Conservation (phyloP, 441 rosid genomes). For the Croton setiger region DNA sequence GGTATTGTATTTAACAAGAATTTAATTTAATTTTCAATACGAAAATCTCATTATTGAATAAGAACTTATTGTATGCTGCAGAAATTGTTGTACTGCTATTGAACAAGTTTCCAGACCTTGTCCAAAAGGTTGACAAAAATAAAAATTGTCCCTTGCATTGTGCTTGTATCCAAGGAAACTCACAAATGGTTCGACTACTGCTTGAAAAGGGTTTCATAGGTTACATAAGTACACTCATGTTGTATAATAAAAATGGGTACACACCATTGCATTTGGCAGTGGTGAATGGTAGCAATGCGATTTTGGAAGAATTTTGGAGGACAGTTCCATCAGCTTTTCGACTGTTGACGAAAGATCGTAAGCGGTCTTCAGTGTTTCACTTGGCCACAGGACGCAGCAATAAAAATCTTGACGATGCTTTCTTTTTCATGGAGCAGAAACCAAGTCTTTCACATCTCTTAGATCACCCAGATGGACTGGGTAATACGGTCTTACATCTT, state of each 20-base stretch:
- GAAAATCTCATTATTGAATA: background rate
- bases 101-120: conserved; percentile 13
- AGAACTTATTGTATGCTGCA: conserved; percentile 13
- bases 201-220: conserved; percentile 1
- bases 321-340: conserved; percentile 16
- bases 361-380: conserved; percentile 30
- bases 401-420: background rate
- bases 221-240: background rate
- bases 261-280: conserved; percentile 36
- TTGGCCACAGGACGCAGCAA: conserved; percentile 18
- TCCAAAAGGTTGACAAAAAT: conserved; percentile 19
- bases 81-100: conserved; percentile 17
- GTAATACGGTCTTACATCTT: conserved; percentile 34
- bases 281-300: conserved; percentile 15
- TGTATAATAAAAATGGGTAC: conserved; percentile 21
- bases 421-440: background rate
- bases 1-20: conserved; percentile 8
- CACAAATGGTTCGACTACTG: conserved; percentile 22
- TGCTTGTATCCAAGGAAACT: conserved; percentile 21
- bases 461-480: conserved; percentile 20
- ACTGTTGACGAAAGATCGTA: conserved; percentile 5
- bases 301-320: conserved; percentile 20
- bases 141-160: conserved; percentile 27
- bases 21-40: too few relatives aligned
- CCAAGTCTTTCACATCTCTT: conserved; percentile 21